Evolutionary conservation across 2,329 filamentous ascomycete species (phyloP), one percentile per base, ranked within the genome.

Genomic region (Apiospora saccharicola): DNA sequence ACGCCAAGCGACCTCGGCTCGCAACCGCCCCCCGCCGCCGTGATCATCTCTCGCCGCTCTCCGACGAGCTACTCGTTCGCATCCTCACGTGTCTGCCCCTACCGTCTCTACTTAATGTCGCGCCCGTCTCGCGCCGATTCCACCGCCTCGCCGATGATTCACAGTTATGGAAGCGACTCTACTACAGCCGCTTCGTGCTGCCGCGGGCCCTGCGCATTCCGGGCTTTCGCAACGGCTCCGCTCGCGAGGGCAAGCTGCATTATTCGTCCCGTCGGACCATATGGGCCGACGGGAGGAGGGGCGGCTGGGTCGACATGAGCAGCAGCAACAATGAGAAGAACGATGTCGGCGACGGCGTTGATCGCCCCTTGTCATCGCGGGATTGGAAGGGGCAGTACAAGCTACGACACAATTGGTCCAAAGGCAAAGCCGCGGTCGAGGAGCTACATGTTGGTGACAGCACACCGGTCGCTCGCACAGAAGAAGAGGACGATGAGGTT

Each of bases 141-240:
- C 87, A 91, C 76, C 86, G 86, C 51, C 87, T 98, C 24, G 89
- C 94, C 10, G 87, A 89, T 71, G 96, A 98, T 81, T 92, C 93
- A 0, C 94, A 98, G 80, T 85, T 98, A 72, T 99, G 96, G 96
- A 96, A 96, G 81, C 88, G 89, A 19, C 90, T 94, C 69, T 99
- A 98, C 83, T 98, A 97, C 83, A 88, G 90, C 37, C 91, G 93
- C 74, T 98, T 97, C 82, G 94, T 98, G 43, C 88, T 93, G 47
- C 95, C 94, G 51, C 90, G 95, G 78, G 93, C 93, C 47, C 88
- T 93, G 76, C 90, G 93, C 72, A 91, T 96, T 71, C 93, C 93
- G 0, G 92, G 92, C 30, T 88, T 92, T 71, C 82, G 85, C 44
- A 77, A 83, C 37, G 81, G 83, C 13, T 77, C 78, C 1, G 76